phyloP scores from a whole-genome alignment of 148 eudicot genomes.

The Rhododendron simsii region DNA sequence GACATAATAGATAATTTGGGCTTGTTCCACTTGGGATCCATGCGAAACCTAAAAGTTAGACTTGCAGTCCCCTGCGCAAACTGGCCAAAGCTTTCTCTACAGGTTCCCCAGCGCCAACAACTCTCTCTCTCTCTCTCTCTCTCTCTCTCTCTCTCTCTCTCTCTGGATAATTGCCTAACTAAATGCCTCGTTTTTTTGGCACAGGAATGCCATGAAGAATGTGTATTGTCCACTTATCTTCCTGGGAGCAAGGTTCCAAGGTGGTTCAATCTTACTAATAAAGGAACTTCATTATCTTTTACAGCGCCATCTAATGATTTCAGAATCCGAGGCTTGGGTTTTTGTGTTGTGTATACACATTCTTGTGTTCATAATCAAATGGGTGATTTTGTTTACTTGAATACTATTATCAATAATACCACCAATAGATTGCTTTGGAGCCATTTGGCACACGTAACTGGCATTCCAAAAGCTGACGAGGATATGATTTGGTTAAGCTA shows the following conservation, averaged over 20 bases:
- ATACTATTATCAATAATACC: neutral
- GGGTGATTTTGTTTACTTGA: too few species aligned
- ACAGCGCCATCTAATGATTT: neutral
- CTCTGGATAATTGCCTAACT: too few species aligned
- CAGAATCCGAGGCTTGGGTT: neutral
- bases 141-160: too few species aligned
- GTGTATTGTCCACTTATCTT: neutral
- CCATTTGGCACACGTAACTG: neutral
- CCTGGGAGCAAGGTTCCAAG: neutral
- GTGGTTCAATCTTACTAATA: neutral
- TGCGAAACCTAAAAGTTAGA: too few species aligned
- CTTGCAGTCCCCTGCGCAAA: too few species aligned
- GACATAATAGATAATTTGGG: too few species aligned
- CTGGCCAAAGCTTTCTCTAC: too few species aligned
- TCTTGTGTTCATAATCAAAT: too few species aligned
- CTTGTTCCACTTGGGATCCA: too few species aligned
- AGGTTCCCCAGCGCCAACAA: too few species aligned
- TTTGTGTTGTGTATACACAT: neutral
- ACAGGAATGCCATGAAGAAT: conserved; percentile 1
- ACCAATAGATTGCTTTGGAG: neutral
- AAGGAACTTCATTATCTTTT: neutral
- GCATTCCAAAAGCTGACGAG: neutral
- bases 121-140: too few species aligned
- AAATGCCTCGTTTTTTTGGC: neutral
- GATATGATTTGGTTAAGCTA: conserved; percentile 4